Evolutionary conservation across 495 filamentous ascomycete species (phyloP), one percentile per base, ranked within the genome.

Genomic region (Amorphotheca resinae): DNA sequence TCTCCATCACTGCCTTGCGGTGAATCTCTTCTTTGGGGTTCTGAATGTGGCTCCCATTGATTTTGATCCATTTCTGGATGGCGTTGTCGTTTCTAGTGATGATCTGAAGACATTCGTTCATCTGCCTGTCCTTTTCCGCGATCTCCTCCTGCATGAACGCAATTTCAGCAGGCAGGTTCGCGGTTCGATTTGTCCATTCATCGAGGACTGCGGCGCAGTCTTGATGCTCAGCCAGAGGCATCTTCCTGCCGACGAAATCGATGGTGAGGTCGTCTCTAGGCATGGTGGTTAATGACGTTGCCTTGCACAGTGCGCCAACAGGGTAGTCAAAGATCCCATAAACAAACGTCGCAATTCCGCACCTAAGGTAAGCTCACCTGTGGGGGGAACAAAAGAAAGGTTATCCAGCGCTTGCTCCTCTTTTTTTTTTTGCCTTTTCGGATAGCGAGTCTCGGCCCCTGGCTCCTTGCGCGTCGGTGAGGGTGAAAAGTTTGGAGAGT

Each of bases 111-210:
- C 79, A 83, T 26, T 88, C 83, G 51, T 81, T 71, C 54, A 88
- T 80, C 30, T 73, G 62, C 41, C 76, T 74, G 56, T 98, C 89
- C 63, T 95, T 95, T 45, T 86, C 84, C 54, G 80, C 74, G 22
- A 96, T 86, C 63, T 98, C 91, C 55, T 95, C 91, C 60, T 94
- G 82, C 50, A 95, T 67, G 66, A 94, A 89, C 25, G 79, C 77
- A 42, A 96, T 82, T 62, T 98, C 91, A 9, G 82, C 82, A 14
- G 91, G 88, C 6, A 95, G 70, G 54, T 95, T 96, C 22, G 88
- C 83, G 22, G 82, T 80, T 69, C 65, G 56, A 62, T 93, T 84
- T 41, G 88, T 78, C 62, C 89, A 98, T 54, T 93, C 82, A 53
- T 96, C 91, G 36, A 98, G 74, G 42, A 98, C 84, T 38, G 86